phyloP scores from a whole-genome alignment of 306 rosid genomes.

The Quercus agrifolia region DNA sequence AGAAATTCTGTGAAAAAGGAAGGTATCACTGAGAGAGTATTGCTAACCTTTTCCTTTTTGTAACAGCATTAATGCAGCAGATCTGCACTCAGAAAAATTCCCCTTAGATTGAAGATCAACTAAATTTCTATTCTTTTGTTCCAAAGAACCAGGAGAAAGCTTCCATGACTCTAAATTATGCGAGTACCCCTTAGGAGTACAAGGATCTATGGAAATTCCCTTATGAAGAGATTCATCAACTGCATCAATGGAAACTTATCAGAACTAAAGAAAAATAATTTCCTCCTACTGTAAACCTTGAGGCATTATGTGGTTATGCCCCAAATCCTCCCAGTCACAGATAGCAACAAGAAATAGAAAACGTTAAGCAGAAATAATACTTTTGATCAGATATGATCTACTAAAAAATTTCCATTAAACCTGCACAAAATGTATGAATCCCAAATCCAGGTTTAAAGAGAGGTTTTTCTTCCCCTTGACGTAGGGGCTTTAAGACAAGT shows the following conservation, averaged over 20 bases:
- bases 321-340: neutral
- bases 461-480: too few relatives aligned
- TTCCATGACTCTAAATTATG: slow-evolving; percentile 39
- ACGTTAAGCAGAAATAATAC: neutral
- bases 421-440: too few relatives aligned
- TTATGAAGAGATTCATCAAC: slow-evolving; percentile 53
- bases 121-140: slow-evolving; percentile 27
- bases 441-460: too few relatives aligned
- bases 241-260: slow-evolving; percentile 44
- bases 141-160: slow-evolving; percentile 48
- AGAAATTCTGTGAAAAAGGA: slow-evolving; percentile 16
- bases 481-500: too few relatives aligned
- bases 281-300: slow-evolving; percentile 4
- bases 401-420: too few relatives aligned
- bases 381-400: too few relatives aligned
- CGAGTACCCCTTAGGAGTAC: slow-evolving; percentile 79
- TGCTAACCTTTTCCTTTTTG: slow-evolving; percentile 84
- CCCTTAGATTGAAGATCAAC: slow-evolving; percentile 62
- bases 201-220: slow-evolving; percentile 62
- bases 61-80: slow-evolving; percentile 70
- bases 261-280: slow-evolving; percentile 17
- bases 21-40: slow-evolving; percentile 3
- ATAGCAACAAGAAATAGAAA: neutral
- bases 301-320: neutral
- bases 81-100: slow-evolving; percentile 89